Base-by-base conservation (phyloP, 2,329 filamentous ascomycete genomes). In the Colletotrichum sp. region DNA sequence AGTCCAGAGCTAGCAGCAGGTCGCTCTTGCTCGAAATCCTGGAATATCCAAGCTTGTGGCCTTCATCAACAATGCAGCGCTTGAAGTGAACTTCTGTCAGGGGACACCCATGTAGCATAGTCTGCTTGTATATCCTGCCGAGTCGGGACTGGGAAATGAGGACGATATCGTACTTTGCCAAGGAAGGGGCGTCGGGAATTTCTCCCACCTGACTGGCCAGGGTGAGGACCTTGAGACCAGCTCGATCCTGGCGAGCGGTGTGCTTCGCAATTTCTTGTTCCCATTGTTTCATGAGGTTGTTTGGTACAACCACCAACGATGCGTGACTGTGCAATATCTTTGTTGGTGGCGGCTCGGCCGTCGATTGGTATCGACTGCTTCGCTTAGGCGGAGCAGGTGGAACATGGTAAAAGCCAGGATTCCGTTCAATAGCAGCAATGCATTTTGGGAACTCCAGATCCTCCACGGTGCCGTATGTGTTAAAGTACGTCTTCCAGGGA, bases 61-160 rank as follows among this genome's bases (percentile, higher is more conserved):
- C 96, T 87, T 98, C 96, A 78, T 99, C 96, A 21, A 98, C 94
- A 61, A 99, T 96, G 63, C 98, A 93, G 2, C 96, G 90, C 80
- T 98, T 93, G 90, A 96, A 98, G 79, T 95, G 95, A 5, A 98
- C 84, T 9, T 91, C 84, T 52, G 92, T 92, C 21, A 98, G 84
- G 0, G 94, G 91, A 2, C 92, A 94, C 12, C 89, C 82, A 36
- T 74, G 85, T 48, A 77, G 83, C 4, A 78, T 80, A 8, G 78
- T 79, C 67, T 79, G 86, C 81, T 76, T 82, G 63, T 79, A 85
- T 86, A 93, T 83, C 75, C 86, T 87, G 78, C 97, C 95, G 78
- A 98, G 95, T 1, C 93, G 90, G 24, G 88, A 88, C 52, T 93
- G 92, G 1, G 95, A 94, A 80, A 98, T 95, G 0, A 99, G 85